Conservation (phyloP, 31 red algal genomes). For the Porphyra umbilicalis region DNA sequence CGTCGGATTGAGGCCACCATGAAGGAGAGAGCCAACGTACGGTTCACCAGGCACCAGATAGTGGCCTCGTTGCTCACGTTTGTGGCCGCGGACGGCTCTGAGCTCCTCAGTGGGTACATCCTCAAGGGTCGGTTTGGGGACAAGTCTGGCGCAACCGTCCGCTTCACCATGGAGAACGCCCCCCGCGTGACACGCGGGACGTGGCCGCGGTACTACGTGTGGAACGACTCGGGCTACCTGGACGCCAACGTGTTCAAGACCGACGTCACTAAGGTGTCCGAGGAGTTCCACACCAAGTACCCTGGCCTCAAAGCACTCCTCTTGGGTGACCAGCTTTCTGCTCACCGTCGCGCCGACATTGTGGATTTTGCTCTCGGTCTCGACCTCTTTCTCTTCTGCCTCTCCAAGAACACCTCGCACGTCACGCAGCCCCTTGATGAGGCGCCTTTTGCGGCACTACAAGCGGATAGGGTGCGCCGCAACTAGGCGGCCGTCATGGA, state of each 20-base stretch:
- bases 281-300: not conserved
- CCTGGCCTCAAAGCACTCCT: too few species aligned
- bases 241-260: too few species aligned
- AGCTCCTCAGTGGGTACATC: too few species aligned
- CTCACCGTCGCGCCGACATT: not conserved
- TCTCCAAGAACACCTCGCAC: not conserved
- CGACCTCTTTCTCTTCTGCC: not conserved
- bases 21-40: not conserved
- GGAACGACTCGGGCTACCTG: too few species aligned
- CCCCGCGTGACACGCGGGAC: too few species aligned
- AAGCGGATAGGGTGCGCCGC: not conserved
- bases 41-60: not conserved
- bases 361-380: not conserved
- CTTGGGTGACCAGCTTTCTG: not conserved
- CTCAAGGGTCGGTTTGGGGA: too few species aligned
- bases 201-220: too few species aligned
- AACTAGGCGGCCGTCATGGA: not conserved
- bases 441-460: too few species aligned
- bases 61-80: not conserved
- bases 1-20: not conserved
- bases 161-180: too few species aligned
- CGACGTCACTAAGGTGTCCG: not conserved
- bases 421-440: too few species aligned
- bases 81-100: not conserved
- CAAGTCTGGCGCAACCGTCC: too few species aligned